Conservation (phyloP, 2,329 filamentous ascomycete species). For the Ophiostoma ulmi region DNA sequence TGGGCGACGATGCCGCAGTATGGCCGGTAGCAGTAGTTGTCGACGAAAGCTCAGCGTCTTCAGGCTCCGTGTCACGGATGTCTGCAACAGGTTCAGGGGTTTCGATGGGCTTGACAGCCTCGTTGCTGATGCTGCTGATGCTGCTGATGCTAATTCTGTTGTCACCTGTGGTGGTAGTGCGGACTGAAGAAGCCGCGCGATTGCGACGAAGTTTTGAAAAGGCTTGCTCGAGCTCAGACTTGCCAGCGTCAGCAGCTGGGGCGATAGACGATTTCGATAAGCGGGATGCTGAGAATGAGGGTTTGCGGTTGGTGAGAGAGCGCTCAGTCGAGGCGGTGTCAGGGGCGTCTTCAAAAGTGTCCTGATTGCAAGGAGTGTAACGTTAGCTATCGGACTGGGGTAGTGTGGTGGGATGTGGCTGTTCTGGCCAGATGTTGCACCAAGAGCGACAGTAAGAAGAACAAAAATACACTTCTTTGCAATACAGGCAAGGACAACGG, state of each 20-base stretch:
- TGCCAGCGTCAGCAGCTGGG: constrained; percentile 28
- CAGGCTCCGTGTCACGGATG: constrained; percentile 29
- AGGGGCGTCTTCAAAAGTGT: constrained; percentile 78
- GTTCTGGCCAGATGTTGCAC: constrained; percentile 7
- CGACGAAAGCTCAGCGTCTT: constrained; percentile 19
- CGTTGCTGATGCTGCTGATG: constrained; percentile 16
- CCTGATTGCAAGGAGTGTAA: constrained; percentile 41
- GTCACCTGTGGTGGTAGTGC: constrained; percentile 24
- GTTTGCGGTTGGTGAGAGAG: constrained; percentile 54
- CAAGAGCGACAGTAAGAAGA: neutral
- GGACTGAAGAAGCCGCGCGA: neutral
- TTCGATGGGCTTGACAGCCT: constrained; percentile 31
- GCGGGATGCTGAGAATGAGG: constrained; percentile 32
- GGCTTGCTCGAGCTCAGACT: constrained; percentile 32
- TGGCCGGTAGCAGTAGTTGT: constrained; percentile 1
- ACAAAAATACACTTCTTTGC: neutral
- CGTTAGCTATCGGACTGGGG: constrained; percentile 20
- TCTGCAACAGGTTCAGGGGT: constrained; percentile 25
- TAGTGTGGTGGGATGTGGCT: constrained; percentile 12
- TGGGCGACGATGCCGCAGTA: constrained; percentile 11
- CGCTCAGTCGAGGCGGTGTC: constrained; percentile 57
- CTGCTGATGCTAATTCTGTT: constrained; percentile 32
- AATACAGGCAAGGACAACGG: neutral
- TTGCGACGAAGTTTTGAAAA: constrained; percentile 27
- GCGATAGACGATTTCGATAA: constrained; percentile 30